Conservation (phyloP, 2,329 filamentous ascomycete species). For the Phialophora expanda region DNA sequence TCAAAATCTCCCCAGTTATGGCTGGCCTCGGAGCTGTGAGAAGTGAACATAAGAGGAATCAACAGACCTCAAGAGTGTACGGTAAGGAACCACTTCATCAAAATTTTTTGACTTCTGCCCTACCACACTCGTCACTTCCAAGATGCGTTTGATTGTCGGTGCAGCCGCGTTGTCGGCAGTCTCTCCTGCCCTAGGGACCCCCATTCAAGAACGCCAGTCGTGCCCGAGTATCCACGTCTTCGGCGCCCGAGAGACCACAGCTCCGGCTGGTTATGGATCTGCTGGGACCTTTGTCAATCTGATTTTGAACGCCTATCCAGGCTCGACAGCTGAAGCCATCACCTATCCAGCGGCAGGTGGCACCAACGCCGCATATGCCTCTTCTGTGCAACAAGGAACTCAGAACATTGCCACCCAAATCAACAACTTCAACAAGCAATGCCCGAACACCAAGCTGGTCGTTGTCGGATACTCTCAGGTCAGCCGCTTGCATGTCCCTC, state of each 20-base stretch:
- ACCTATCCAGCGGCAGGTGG: conserved; percentile 5
- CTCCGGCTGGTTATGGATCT: conserved; percentile 5
- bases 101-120: not conserved
- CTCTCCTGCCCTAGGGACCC: not conserved
- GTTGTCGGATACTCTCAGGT: conserved; percentile 9
- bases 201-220: not conserved
- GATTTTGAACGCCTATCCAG: conserved; percentile 11
- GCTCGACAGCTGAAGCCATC: conserved; percentile 5
- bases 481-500: not conserved
- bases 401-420: conserved; percentile 8
- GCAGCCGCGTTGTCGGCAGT: not conserved
- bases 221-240: conserved; percentile 9
- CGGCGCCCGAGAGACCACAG: conserved; percentile 2
- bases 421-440: conserved; percentile 11
- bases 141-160: not conserved
- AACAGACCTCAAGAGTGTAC: not conserved
- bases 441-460: conserved; percentile 6
- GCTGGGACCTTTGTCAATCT: conserved; percentile 9
- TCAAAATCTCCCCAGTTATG: not conserved
- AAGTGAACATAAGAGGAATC: not conserved
- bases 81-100: not conserved
- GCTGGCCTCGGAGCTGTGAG: not conserved
- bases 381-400: conserved; percentile 9
- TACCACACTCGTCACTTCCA: not conserved
- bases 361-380: conserved; percentile 1